Evolutionary conservation across 1,139 yeast genomes (phyloP).

Genomic region (Zygoascus meyerae): DNA sequence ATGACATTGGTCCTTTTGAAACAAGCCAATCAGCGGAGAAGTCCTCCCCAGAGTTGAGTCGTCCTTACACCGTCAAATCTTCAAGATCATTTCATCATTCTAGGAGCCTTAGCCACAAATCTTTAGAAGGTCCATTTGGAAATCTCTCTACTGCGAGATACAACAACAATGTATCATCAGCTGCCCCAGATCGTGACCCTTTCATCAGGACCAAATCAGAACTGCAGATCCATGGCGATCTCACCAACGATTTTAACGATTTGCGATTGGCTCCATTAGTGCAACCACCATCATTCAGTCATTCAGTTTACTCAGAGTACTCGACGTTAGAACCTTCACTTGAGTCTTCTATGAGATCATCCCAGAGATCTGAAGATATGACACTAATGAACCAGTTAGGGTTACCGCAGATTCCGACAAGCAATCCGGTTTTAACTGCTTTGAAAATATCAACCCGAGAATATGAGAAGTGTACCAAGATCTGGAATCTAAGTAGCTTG

Average conservation of each 20-base stretch:
- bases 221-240: background rate
- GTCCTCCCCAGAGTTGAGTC: background rate
- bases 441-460: constrained; percentile 39
- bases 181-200: background rate
- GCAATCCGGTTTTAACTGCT: constrained; percentile 32
- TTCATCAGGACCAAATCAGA: background rate
- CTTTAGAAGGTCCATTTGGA: too few species aligned
- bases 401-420: constrained; percentile 32
- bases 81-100: background rate
- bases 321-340: background rate
- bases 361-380: constrained; percentile 23
- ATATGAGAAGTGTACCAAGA: constrained; percentile 42
- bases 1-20: background rate
- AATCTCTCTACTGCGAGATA: too few species aligned
- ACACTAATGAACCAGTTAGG: constrained; percentile 28
- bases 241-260: too few species aligned
- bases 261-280: too few species aligned
- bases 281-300: too few species aligned
- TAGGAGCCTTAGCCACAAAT: background rate
- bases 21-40: background rate
- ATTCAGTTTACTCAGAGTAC: background rate
- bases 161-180: too few species aligned
- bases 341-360: constrained; percentile 10
- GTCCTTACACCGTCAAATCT: background rate
- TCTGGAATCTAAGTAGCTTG: constrained; percentile 45